Percentiles rank a stretch among this genome's conserved stretches.
phyloP scores from a whole-genome alignment of 495 filamentous ascomycete species.

The Neurospora sp. region DNA sequence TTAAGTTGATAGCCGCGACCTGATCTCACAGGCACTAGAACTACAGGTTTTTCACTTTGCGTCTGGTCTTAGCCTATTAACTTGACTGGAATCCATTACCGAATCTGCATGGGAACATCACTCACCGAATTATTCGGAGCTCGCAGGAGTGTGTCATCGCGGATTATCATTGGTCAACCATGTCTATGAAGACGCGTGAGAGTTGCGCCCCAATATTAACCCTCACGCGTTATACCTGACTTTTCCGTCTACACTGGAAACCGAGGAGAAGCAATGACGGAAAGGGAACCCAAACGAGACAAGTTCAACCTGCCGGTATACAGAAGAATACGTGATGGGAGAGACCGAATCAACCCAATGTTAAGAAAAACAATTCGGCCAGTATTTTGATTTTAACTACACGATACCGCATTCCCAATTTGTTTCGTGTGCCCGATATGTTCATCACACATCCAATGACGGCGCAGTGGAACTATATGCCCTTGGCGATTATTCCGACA shows the following conservation, averaged over 20 bases:
- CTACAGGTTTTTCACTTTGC: not conserved
- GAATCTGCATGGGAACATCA: not conserved
- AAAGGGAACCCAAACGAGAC: not conserved
- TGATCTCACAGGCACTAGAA: not conserved
- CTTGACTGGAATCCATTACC: not conserved
- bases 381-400: not conserved
- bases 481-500: not conserved
- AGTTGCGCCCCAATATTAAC: not conserved
- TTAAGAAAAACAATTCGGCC: not conserved
- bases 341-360: not conserved
- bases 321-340: not conserved
- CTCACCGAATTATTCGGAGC: not conserved
- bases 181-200: not conserved
- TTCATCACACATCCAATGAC: not conserved
- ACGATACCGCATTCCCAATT: not conserved
- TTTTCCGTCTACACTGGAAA: not conserved
- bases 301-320: not conserved
- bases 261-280: not conserved
- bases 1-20: not conserved
- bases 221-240: not conserved
- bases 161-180: not conserved
- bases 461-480: not conserved
- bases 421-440: not conserved
- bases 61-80: not conserved
- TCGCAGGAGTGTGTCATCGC: not conserved